phyloP scores from a whole-genome alignment of 108 stramenopile genomes.

The Craspedostauros australis region DNA sequence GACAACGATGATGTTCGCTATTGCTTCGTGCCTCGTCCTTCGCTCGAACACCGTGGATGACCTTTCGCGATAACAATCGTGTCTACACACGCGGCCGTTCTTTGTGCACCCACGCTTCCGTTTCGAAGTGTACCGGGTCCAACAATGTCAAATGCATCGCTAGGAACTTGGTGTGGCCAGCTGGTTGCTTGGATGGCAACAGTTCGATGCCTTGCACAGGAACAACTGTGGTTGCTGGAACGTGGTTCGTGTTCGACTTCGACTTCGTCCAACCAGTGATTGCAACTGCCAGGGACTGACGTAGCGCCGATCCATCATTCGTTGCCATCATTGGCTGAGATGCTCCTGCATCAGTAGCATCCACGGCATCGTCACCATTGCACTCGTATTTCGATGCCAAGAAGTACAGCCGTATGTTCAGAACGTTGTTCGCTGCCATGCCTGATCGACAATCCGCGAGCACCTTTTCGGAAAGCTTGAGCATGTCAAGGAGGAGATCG shows the following conservation, averaged over 20 bases:
- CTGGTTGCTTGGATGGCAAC: not conserved
- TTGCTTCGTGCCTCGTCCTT: too few relatives aligned
- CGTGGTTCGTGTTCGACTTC: constrained; percentile 1
- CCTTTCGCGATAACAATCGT: too few relatives aligned
- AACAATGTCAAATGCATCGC: constrained; percentile 58
- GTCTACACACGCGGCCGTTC: too few relatives aligned
- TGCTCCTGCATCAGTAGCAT: too few relatives aligned
- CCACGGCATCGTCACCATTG: not conserved
- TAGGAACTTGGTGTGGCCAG: constrained; percentile 8
- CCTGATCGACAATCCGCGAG: constrained; percentile 25
- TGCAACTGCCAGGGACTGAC: not conserved
- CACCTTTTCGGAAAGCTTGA: constrained; percentile 18
- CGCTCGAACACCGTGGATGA: too few relatives aligned
- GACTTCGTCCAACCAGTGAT: not conserved
- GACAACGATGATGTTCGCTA: too few relatives aligned
- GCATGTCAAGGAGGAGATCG: constrained; percentile 30
- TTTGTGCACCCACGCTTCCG: constrained; percentile 51
- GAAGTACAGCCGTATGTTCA: constrained; percentile 63
- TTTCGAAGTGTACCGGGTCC: constrained; percentile 67
- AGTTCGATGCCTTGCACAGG: constrained; percentile 45
- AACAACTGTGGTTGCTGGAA: constrained; percentile 33
- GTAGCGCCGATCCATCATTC: not conserved
- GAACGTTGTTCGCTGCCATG: constrained; percentile 15
- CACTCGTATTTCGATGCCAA: constrained; percentile 18
- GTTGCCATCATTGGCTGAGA: too few relatives aligned